phyloP scores from a whole-genome alignment of 257 asterid species.

The Solanum arcanum region DNA sequence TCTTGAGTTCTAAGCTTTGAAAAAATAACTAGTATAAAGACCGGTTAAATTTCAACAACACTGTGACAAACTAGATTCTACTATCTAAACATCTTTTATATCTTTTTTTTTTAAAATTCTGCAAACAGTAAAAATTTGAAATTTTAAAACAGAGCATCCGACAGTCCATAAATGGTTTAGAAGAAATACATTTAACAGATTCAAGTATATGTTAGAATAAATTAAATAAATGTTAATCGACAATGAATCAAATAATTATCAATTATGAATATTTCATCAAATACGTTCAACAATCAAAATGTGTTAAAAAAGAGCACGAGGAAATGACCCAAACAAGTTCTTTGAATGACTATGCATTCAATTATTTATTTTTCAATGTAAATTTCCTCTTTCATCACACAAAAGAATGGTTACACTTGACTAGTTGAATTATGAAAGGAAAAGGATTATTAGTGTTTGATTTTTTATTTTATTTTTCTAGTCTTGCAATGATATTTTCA shows the following conservation, averaged over 20 bases:
- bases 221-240: background rate
- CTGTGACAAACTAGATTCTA: background rate
- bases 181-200: background rate
- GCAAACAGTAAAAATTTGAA: background rate
- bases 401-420: background rate
- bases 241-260: background rate
- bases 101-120: background rate
- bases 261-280: background rate
- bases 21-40: background rate
- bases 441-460: background rate
- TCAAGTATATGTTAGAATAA: background rate
- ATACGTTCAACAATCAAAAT: background rate
- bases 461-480: background rate
- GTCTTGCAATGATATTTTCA: background rate
- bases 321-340: background rate
- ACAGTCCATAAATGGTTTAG: background rate
- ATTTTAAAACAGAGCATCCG: background rate
- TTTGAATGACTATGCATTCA: background rate
- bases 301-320: background rate
- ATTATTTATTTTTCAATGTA: background rate
- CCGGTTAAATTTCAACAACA: background rate
- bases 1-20: background rate
- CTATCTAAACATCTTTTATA: background rate
- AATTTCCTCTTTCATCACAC: background rate
- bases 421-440: background rate